Percentiles rank a stretch among this genome's conserved stretches.
phyloP scores from a whole-genome alignment of 148 eudicot species.

The Cornus controversa region DNA sequence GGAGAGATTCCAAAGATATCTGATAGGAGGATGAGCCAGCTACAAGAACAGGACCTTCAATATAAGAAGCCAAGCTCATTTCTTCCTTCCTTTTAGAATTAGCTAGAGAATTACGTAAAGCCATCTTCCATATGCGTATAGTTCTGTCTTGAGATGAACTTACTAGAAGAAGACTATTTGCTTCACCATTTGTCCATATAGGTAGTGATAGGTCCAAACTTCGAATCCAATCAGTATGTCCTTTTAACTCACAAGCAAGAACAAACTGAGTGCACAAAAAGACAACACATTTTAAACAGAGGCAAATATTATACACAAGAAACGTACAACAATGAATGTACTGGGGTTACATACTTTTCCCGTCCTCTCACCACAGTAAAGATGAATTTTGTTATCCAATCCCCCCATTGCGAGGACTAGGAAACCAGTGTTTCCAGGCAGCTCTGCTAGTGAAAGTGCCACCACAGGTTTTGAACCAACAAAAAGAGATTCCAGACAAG shows the following conservation, averaged over 20 bases:
- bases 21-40: conserved; percentile 73
- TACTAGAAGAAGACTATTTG: conserved; percentile 57
- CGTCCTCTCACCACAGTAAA: conserved; percentile 71
- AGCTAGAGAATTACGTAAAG: conserved; percentile 36
- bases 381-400: conserved; percentile 88
- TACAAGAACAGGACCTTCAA: conserved; percentile 79
- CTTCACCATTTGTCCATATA: conserved; percentile 44
- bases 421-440: conserved; percentile 59
- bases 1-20: conserved; percentile 83
- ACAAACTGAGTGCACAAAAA: conserved; percentile 50
- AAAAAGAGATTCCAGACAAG: conserved; percentile 53
- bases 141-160: conserved; percentile 91
- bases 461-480: conserved; percentile 89
- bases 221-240: conserved; percentile 96
- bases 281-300: not conserved
- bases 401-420: conserved; percentile 89
- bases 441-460: conserved; percentile 73
- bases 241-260: conserved; percentile 87
- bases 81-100: conserved; percentile 37
- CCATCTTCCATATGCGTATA: conserved; percentile 82
- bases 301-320: not conserved
- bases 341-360: conserved; percentile 62
- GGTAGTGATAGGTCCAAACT: conserved; percentile 92
- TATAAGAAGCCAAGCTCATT: conserved; percentile 73
- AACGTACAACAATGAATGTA: not conserved